Base-by-base conservation (phyloP, 441 rosid species). In the Brassica hybrid region DNA sequence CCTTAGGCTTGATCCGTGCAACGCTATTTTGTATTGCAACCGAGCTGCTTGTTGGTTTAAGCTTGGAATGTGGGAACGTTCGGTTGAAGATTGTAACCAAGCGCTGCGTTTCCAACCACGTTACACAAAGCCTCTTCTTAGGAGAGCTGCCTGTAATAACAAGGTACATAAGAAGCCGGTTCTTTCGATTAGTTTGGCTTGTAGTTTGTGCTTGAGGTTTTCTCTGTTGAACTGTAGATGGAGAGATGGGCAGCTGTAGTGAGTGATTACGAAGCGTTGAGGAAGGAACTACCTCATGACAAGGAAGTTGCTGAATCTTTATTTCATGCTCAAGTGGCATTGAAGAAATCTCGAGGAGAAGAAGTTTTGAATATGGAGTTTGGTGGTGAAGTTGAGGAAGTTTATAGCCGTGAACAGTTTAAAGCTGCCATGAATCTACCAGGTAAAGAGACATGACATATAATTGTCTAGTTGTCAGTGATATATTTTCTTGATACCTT, bases 11-110 rank as follows among this genome's bases (percentile, higher is more conserved):
- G 94, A 94, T 82, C 95, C 94, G 7, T 81, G 88, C 62, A 94
- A 91, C 50, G 87, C 97, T 77, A 85, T 92, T 76, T 82, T 94
- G 48, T 91, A 86, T 71, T 92, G 97, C 83, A 92, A 94, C 77
- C 85, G 98, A 78, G 98, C 98, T 50, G 97, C 98, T 62, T 92
- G 97, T 80, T 92, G 95, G 97, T 91, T 82, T 80, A 94, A 92
- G 83, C 97, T 90, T 48, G 97, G 98, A 32, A 79, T 38, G 70
- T 94, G 95, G 96, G 97, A 89, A 80, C 88, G 82, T 7, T 92
- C 97, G 16, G 36, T 92, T 58, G 92, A 91, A 57, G 98, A 94
- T 69, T 92, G 97, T 79, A 88, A 90, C 79, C 89, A 88, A 73
- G 97, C 97, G n/a, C 78, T 94, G 73, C 79, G 71, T 32, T 84